Evolutionary conservation across 2,329 filamentous ascomycete genomes (phyloP), one percentile per base, ranked within the genome.

Genomic region (Cladophialophora immunda): DNA sequence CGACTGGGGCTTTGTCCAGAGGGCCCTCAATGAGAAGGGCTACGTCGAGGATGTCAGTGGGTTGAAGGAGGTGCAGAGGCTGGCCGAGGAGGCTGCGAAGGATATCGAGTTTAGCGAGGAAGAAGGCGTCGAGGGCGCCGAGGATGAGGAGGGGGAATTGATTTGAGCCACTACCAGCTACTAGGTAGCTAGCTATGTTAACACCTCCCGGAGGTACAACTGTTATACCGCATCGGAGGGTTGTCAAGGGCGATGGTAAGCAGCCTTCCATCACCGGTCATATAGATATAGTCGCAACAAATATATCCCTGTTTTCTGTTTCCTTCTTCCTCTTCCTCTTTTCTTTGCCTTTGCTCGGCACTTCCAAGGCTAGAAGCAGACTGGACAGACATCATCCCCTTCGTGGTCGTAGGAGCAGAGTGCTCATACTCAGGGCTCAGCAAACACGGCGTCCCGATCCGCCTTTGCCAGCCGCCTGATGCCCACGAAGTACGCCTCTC

Each of bases 401-500:
- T 2, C 13, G 32, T 34, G 4, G 30, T 32, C 30, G 9, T 19
- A 17, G 7, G 2, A 19, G 5, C 4, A 19, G 38, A 19, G 8
- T 7, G 41, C 9, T 5, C 5, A 4, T 25, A 6, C 55, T 65
- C 60, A 72, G 55, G 62, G 56, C 29, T 64, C 64, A 36, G 70
- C 67, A 65, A 84, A 81, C 1, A 87, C 81, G 13, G 81, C 79
- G 57, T 83, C 79, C 72, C 78, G 79, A 32, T 78, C 76, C 3
- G 81, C 77, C 57, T 80, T 80, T 27, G 81, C 79, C 76, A 90
- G 94, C 70, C 93, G 87, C 67, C 85, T 83, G 65, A 97, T 77
- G 0, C 89, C 93, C 55, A 98, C 89, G 75, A 97, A 96, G 75
- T 91, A 98, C 2, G 89, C 86, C 78, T 98, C 95, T 76, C 88